phyloP scores from a whole-genome alignment of 2,329 filamentous ascomycete genomes.

The Phyllosticta ampelicida region DNA sequence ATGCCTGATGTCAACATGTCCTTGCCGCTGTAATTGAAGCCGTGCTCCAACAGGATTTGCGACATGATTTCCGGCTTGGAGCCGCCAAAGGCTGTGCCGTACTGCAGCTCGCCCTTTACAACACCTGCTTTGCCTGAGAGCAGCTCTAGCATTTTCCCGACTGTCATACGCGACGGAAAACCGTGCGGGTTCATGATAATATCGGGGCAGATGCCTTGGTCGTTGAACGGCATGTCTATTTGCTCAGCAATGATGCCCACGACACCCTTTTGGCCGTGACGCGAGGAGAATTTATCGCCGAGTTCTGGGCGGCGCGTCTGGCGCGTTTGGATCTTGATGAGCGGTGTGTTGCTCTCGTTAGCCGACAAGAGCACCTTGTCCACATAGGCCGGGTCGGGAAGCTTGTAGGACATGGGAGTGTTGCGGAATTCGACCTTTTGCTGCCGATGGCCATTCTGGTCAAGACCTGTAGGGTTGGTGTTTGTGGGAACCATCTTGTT shows the following conservation, averaged over 20 bases:
- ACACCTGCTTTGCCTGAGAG: constrained; percentile 90
- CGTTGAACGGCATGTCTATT: constrained; percentile 93
- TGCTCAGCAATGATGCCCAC: constrained; percentile 94
- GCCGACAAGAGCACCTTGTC: constrained; percentile 94
- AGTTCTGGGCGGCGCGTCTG: constrained; percentile 91
- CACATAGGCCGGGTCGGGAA: constrained; percentile 76
- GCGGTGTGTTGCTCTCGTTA: constrained; percentile 72
- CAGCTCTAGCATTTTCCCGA: constrained; percentile 93
- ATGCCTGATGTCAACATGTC: constrained; percentile 93
- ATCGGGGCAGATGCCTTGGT: constrained; percentile 82
- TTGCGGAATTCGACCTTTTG: constrained; percentile 43
- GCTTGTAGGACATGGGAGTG: constrained; percentile 65
- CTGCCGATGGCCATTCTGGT: constrained; percentile 23
- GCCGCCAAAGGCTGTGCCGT: constrained; percentile 78
- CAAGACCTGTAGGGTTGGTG: constrained; percentile 57
- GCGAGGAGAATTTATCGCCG: constrained; percentile 96
- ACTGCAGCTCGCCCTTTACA: constrained; percentile 72
- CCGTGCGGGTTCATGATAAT: constrained; percentile 99
- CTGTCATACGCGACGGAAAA: constrained; percentile 99
- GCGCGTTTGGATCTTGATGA: constrained; percentile 92
- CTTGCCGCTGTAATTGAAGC: constrained; percentile 95
- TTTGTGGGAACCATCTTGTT: constrained; percentile 82
- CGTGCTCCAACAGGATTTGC: constrained; percentile 69
- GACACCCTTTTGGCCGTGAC: constrained; percentile 96
- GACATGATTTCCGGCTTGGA: constrained; percentile 85